phyloP scores from a whole-genome alignment of 176 grass and related monocot species.

The Neostapfia colusana region DNA sequence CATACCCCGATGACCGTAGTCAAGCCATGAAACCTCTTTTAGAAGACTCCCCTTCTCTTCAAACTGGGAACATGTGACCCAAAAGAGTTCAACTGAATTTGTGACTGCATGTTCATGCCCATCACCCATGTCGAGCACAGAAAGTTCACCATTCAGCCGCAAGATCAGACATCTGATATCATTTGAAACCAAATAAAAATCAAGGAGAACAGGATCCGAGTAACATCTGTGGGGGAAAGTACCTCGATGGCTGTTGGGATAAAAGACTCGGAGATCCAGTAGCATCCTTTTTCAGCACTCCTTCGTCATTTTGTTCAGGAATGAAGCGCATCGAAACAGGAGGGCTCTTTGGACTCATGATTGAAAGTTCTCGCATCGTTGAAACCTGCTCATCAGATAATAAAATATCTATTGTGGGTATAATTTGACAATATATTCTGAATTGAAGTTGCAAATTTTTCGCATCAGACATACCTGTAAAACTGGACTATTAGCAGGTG shows the following conservation, averaged over 20 bases:
- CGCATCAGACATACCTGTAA: conserved; percentile 65
- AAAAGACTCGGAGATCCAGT: conserved; percentile 50
- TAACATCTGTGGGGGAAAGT: conserved; percentile 30
- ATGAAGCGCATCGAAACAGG: conserved; percentile 94
- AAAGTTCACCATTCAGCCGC: conserved; percentile 92
- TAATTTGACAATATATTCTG: conserved; percentile 16
- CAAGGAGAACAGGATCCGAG: conserved; percentile 20
- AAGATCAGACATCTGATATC: conserved; percentile 85
- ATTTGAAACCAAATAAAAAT: conserved; percentile 44
- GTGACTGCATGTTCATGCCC: conserved; percentile 86
- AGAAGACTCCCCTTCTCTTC: conserved; percentile 94
- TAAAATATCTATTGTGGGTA: conserved; percentile 1
- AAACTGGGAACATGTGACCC: conserved; percentile 83
- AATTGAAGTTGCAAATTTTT: conserved; percentile 8
- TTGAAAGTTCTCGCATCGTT: conserved; percentile 95
- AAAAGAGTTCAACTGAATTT: conserved; percentile 91
- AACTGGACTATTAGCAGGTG: conserved; percentile 76
- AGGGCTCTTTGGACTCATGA: conserved; percentile 91
- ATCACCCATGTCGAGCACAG: conserved; percentile 92
- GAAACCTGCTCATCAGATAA: conserved; percentile 63
- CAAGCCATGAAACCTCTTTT: conserved; percentile 99
- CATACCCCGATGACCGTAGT: conserved; percentile 97
- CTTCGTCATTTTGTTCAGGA: conserved; percentile 61
- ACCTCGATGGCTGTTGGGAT: conserved; percentile 89
- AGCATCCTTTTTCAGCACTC: conserved; percentile 39